phyloP scores from a whole-genome alignment of 768 basidiomycete species.

The Lentinula sp. region DNA sequence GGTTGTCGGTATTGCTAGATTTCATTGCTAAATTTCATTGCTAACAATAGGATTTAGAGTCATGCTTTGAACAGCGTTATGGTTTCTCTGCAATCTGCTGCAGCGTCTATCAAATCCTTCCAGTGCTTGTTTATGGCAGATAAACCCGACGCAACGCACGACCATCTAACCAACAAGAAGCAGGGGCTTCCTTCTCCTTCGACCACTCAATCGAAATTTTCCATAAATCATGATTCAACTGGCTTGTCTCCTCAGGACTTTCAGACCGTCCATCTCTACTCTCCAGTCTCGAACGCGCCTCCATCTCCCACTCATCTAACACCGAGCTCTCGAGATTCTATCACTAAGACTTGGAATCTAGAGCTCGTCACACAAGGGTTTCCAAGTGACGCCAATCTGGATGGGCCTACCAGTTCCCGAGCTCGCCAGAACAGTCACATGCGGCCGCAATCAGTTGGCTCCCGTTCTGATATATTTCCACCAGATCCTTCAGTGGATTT shows the following conservation, averaged over 20 bases:
- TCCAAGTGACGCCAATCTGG: not conserved
- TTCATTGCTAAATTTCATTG: not conserved
- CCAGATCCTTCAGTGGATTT: not conserved
- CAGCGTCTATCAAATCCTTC: not conserved
- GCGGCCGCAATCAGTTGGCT: not conserved
- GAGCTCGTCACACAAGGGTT: not conserved
- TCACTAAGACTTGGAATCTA: not conserved
- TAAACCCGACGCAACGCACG: not conserved
- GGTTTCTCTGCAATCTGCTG: not conserved
- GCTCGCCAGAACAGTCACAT: not conserved
- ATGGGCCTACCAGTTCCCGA: not conserved
- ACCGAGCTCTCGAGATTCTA: not conserved
- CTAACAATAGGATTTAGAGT: not conserved
- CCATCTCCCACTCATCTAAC: not conserved
- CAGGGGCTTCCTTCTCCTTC: not conserved
- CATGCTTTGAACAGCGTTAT: slow-evolving; percentile 3
- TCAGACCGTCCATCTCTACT: not conserved
- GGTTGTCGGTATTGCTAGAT: not conserved
- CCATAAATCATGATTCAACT: not conserved
- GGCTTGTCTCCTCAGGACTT: not conserved
- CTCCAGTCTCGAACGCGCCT: not conserved
- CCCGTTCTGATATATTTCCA: not conserved
- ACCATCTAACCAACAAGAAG: not conserved
- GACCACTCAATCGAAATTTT: not conserved
- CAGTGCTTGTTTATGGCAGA: not conserved